Percentiles rank a stretch among this genome's conserved stretches.
Evolutionary conservation across 2,329 filamentous ascomycete species (phyloP).

Genomic region (Cordyceps fumosorosea): DNA sequence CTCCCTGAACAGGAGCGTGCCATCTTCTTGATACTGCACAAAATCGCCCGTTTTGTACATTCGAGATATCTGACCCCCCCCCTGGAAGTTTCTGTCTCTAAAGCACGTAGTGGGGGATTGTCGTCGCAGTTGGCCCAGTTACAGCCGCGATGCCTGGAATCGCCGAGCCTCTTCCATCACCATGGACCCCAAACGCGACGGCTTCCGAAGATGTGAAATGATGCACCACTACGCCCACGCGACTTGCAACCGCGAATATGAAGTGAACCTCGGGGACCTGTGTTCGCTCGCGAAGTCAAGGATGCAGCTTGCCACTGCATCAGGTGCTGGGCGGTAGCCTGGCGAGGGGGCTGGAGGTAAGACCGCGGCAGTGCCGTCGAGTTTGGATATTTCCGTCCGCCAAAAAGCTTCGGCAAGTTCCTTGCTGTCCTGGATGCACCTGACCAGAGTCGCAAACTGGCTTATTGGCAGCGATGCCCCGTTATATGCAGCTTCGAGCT

Average conservation of each 20-base stretch:
- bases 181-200: constrained; percentile 47
- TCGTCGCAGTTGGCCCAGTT: constrained; percentile 48
- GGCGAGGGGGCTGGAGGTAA: constrained; percentile 31
- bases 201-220: constrained; percentile 41
- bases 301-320: constrained; percentile 32
- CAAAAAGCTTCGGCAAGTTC: constrained; percentile 18
- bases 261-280: constrained; percentile 22
- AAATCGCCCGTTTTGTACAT: constrained; percentile 20
- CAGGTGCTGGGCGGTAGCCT: constrained; percentile 39
- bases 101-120: constrained; percentile 40
- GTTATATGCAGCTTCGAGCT: constrained; percentile 7
- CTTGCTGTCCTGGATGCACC: constrained; percentile 34
- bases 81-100: not conserved
- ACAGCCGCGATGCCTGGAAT: constrained; percentile 39
- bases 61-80: not conserved
- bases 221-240: constrained; percentile 44
- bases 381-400: constrained; percentile 27
- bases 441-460: constrained; percentile 11
- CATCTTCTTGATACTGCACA: constrained; percentile 25
- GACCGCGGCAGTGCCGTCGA: constrained; percentile 29
- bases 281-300: constrained; percentile 25
- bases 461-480: constrained; percentile 2
- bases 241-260: constrained; percentile 44
- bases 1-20: constrained; percentile 36
- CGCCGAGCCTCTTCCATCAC: constrained; percentile 41